Base-by-base conservation (phyloP, 2,329 filamentous ascomycete species). In the Truncatella angustata region DNA sequence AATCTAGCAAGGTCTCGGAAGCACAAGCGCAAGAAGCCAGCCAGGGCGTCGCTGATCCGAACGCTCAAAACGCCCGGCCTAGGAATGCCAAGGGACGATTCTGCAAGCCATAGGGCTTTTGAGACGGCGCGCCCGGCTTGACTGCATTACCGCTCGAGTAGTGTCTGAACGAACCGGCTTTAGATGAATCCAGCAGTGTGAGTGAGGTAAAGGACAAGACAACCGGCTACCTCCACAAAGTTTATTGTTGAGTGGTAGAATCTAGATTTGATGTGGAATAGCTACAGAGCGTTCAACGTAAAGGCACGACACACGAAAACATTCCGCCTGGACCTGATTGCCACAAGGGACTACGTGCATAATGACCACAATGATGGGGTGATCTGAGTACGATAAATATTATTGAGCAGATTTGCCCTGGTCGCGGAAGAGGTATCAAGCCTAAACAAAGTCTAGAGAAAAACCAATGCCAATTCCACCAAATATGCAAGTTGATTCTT, bases 361-460 rank as follows among this genome's bases (percentile, higher is more conserved):
- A 14, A 32, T 9, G 7, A 32, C 28, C 14, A 32, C 7, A 14
- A 32, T 14, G 7, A 32, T 32, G 28, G 14, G 7, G 14, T 32
- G 28, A 32, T 32, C 28, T 32, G 7, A 32, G 18, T n/a, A 18
- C 16, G 2, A 11, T 35, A 20, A 34, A 18, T 16, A 11, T 24
- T 23, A 30, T 24, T 10, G 11, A 49, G 18, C 30, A 37, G 14
- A 18, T 21, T 23, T 20, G 24, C 16, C 4, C 9, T 11, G 12
- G 49, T 49, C 48, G 50, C 51, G 47, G 48, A 54, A 58, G 58
- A 61, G 61, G 60, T 63, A 61, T 63, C 61, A 59, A 52, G 56
- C 58, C 51, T 43, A 46, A 54, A 61, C 35, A 18, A 30, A 39
- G 21, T 28, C 32, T 49, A 49, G 12, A 35, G 23, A 36, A 46